Evolutionary conservation across 2,329 filamentous ascomycete species (phyloP).

Genomic region (Colletotrichum cuscutae): DNA sequence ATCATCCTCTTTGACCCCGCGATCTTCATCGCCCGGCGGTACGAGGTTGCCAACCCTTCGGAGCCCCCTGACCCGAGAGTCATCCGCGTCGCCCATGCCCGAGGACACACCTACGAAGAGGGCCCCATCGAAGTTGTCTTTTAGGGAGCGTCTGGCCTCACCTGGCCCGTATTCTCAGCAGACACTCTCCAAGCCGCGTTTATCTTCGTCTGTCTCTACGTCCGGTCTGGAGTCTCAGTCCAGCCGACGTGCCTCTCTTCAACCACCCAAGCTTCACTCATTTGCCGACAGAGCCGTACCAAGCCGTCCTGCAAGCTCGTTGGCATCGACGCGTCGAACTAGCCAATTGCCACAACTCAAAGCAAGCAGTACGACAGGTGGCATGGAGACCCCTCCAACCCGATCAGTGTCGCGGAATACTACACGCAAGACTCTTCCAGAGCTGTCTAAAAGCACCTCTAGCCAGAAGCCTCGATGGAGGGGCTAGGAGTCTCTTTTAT

Average conservation of each 20-base stretch:
- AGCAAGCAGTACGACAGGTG: conserved; percentile 47
- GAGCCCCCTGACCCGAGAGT: conserved; percentile 56
- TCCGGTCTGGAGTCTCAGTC: conserved; percentile 45
- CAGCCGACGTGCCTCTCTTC: conserved; percentile 64
- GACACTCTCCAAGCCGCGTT: conserved; percentile 54
- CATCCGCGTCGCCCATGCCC: conserved; percentile 59
- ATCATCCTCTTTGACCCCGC: conserved; percentile 52
- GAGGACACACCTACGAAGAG: conserved; percentile 58
- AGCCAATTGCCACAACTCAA: conserved; percentile 65
- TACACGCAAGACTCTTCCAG: conserved; percentile 50
- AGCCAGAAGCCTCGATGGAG: conserved; percentile 63
- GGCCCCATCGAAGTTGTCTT: conserved; percentile 58
- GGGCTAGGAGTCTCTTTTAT: conserved; percentile 40
- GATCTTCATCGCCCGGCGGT: conserved; percentile 47
- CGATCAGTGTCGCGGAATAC: conserved; percentile 56
- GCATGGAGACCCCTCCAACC: conserved; percentile 60
- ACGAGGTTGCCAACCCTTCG: conserved; percentile 62
- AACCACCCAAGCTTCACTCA: conserved; percentile 54
- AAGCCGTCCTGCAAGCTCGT: conserved; percentile 65
- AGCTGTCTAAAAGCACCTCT: conserved; percentile 42
- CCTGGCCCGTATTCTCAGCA: conserved; percentile 61
- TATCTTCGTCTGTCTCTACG: conserved; percentile 56
- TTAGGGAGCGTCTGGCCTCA: conserved; percentile 63
- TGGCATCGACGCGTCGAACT: conserved; percentile 60
- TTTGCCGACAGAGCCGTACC: conserved; percentile 42